phyloP scores from a whole-genome alignment of 2,329 filamentous ascomycete species.

The Arthrobotrys iridis region DNA sequence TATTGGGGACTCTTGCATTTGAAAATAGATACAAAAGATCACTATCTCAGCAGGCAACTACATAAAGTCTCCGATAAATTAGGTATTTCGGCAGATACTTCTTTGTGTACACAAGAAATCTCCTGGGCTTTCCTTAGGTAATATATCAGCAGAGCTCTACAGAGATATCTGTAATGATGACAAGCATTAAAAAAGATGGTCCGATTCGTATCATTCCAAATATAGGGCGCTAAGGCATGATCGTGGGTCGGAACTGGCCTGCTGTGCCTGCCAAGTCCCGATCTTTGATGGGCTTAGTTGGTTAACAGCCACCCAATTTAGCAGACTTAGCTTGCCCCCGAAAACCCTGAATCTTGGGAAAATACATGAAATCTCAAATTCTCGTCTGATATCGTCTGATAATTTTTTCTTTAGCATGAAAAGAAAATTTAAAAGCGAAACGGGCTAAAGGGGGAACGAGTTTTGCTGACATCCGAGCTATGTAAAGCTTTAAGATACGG shows the following conservation, averaged over 20 bases:
- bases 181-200: neutral
- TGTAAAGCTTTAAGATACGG: conserved; percentile 6
- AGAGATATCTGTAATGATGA: conserved; percentile 10
- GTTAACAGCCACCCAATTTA: conserved; percentile 19
- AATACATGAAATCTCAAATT: conserved; percentile 31
- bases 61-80: conserved; percentile 15
- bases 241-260: conserved; percentile 47
- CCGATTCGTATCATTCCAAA: conserved; percentile 41
- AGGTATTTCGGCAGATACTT: conserved; percentile 20
- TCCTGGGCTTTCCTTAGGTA: conserved; percentile 19
- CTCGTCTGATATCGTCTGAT: conserved; percentile 12
- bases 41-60: neutral
- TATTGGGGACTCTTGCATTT: neutral
- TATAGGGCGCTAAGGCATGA: conserved; percentile 32
- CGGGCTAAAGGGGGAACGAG: neutral
- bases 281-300: conserved; percentile 25
- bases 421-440: neutral
- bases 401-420: neutral
- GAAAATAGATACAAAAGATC: neutral
- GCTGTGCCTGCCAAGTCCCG: conserved; percentile 46
- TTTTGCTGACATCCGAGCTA: conserved; percentile 15
- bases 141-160: conserved; percentile 1
- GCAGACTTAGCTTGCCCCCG: neutral
- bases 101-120: neutral
- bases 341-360: neutral